Percentiles rank a stretch among this genome's conserved stretches.
Conservation (phyloP, 2,329 filamentous ascomycete species). For the Alternaria postmessia region DNA sequence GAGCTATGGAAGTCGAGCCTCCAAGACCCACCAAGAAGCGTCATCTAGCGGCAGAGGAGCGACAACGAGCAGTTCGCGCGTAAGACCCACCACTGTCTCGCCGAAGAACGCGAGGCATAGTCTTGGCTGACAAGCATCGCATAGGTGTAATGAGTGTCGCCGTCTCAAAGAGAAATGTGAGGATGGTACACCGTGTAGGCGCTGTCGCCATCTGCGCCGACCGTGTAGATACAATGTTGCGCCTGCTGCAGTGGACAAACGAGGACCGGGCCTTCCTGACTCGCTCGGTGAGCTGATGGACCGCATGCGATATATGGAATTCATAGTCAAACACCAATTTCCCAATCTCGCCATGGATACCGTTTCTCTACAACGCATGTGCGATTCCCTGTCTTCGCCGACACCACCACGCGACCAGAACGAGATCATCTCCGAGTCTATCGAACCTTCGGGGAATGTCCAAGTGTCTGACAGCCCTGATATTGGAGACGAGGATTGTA, state of each 20-base stretch:
- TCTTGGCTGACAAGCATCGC: conserved; percentile 9
- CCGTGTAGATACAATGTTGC: conserved; percentile 49
- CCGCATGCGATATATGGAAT: conserved; percentile 16
- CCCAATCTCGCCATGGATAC: conserved; percentile 13
- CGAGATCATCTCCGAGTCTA: background rate
- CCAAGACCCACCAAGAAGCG: conserved; percentile 23
- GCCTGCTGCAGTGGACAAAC: conserved; percentile 8
- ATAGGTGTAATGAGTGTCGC: conserved; percentile 63
- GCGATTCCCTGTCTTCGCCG: conserved; percentile 10
- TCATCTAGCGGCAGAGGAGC: conserved; percentile 17
- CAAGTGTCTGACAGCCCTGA: conserved; percentile 13
- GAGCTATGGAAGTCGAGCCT: conserved; percentile 14
- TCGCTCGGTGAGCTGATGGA: conserved; percentile 14
- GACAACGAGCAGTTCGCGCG: conserved; percentile 24
- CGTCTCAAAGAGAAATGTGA: conserved; percentile 66
- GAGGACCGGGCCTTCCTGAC: background rate
- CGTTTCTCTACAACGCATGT: conserved; percentile 12
- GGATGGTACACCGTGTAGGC: conserved; percentile 62
- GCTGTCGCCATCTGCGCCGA: conserved; percentile 61
- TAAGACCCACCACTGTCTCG: conserved; percentile 10
- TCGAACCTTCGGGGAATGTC: background rate
- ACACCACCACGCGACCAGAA: conserved; percentile 3
- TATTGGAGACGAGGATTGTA: conserved; percentile 17
- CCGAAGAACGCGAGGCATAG: background rate
- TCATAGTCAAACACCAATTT: conserved; percentile 13